phyloP scores from a whole-genome alignment of 129 eudicot species.

The Artemisia annua region DNA sequence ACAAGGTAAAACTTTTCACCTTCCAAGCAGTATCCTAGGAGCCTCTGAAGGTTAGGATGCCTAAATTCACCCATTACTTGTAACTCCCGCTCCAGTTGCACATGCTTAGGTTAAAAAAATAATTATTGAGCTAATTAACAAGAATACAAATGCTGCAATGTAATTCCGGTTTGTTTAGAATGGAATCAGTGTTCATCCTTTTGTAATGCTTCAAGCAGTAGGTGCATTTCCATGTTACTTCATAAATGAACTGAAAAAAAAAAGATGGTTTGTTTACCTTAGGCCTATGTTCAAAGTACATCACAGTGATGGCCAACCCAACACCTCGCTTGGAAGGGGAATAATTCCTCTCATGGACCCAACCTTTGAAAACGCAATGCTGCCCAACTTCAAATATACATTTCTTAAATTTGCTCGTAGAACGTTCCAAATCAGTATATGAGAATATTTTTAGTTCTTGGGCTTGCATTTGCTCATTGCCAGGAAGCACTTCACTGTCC shows the following conservation, averaged over 20 bases:
- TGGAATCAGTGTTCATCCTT: background rate
- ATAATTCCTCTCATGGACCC: constrained; percentile 21
- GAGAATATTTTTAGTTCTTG: constrained; percentile 26
- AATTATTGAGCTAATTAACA: no score
- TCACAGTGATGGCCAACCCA: constrained; percentile 33
- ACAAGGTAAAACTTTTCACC: background rate
- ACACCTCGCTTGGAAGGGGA: constrained; percentile 25
- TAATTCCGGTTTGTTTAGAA: background rate
- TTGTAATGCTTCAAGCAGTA: background rate
- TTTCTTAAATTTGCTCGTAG: constrained; percentile 29
- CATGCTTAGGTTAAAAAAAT: background rate
- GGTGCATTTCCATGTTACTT: background rate
- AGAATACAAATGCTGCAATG: background rate
- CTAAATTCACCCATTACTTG: constrained; percentile 5
- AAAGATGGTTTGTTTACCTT: constrained; percentile 14
- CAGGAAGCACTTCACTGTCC: background rate
- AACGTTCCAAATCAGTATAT: constrained; percentile 25
- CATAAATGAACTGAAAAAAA: background rate
- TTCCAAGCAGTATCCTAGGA: constrained; percentile 20
- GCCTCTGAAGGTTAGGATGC: constrained; percentile 8
- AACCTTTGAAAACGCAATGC: constrained; percentile 30
- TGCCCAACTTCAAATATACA: background rate
- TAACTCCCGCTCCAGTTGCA: constrained; percentile 4
- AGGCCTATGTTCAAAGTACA: background rate
- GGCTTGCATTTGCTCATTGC: background rate